A percentile compares a stretch with the other conserved stretches of the same genome.
These are phyloP conservation scores for Syzygium aqueum DNA, from an alignment of 345 rosid species.

Conservation along the genomic window DNA sequence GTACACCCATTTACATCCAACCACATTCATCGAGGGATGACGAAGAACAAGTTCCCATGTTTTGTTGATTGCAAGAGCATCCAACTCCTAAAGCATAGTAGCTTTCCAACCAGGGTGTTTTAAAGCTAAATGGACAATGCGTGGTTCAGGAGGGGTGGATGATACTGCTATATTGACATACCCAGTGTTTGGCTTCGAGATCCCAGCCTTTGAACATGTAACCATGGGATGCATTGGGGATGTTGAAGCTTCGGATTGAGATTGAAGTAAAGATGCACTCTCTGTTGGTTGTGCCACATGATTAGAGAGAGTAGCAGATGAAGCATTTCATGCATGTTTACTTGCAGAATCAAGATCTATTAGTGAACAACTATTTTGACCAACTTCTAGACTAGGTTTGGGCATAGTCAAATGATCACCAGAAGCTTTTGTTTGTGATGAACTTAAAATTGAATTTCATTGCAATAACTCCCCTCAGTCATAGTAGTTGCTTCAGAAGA, in stretches of 20 bases:
- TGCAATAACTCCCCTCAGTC: not conserved
- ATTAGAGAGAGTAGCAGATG: not conserved
- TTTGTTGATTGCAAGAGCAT: not conserved
- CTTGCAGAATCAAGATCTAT: not conserved
- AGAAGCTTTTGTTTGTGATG: not conserved
- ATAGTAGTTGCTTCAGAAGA: no score
- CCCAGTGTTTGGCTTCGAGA: not conserved
- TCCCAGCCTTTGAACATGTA: not conserved
- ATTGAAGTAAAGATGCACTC: not conserved
- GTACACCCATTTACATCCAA: not conserved
- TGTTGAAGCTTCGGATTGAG: not conserved
- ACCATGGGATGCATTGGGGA: not conserved
- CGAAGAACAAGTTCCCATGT: not conserved
- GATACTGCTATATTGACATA: not conserved
- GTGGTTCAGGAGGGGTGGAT: not conserved
- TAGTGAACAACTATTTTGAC: not conserved
- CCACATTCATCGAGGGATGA: no score
- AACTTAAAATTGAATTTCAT: not conserved
- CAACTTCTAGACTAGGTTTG: not conserved
- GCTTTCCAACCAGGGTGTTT: not conserved
- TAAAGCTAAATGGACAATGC: not conserved
- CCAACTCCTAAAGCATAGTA: not conserved
- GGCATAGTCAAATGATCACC: no score
- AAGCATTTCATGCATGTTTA: not conserved
- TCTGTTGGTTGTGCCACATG: not conserved